Base-by-base conservation (phyloP, 371 early-diverging fungal species). In the Phascolomyces articulosus region DNA sequence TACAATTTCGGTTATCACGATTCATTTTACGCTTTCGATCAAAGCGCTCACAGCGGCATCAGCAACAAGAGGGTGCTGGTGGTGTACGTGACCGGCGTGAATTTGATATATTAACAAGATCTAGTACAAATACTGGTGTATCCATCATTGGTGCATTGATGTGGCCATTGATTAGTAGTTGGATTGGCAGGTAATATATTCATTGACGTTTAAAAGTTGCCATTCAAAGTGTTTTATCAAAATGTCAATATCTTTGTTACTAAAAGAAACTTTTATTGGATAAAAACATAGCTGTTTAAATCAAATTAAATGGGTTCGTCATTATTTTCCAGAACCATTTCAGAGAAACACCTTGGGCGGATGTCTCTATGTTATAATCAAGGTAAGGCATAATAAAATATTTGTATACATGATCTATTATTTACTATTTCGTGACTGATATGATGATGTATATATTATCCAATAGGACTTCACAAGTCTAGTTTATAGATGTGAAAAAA, bases 281-380 rank as follows among this genome's bases (percentile, higher is more conserved):
- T 18, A 28, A 40, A 51, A 2, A 24, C 62, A 23, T 72, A 87
- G 86, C 28, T 70, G 83, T 38, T 63, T 86, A 15, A 73, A 73
- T 34, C 73, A 78, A 40, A 71, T 83, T 49, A 66, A 80, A 31
- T 78, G 76, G 62, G 65, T 87, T 9, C 63, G 77, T 61, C 72
- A 76, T 10, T 65, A 80, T 24, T 77, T 89, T 59, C 86, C 86
- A 0, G 83, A 85, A 20, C 79, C 83, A 29, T 85, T 87, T 61
- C 85, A 86, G 53, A 74, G 89, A 27, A 86, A 82, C 63, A 58
- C 86, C 6, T 55, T 86, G 3, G 87, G 89, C 41, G 89, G 87
- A 0, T 87, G 87, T 62, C 44, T 89, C 10, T 87, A 87, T 73
- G 78, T 89, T 1, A 73, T 89, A 0, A 68, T 73, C 24, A 89